A percentile compares a stretch with the other conserved stretches of the same genome.
Evolutionary conservation across 1,139 yeast species (phyloP).

Genomic region (Suhomyces anneliseae): DNA sequence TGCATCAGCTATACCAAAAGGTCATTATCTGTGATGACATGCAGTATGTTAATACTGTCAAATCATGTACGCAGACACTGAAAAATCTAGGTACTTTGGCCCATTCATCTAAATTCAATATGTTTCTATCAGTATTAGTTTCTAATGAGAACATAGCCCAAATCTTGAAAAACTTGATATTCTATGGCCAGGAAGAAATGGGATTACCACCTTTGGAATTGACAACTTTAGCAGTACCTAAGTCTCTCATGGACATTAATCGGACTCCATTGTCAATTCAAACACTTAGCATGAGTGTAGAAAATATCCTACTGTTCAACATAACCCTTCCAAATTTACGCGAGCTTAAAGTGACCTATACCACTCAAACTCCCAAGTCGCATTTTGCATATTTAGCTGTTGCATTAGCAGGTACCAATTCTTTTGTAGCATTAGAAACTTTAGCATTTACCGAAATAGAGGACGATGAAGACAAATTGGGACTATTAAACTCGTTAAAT

Average conservation of each 20-base stretch:
- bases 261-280: background rate
- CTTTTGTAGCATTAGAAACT: conserved; percentile 1
- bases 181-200: background rate
- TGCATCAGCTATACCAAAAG: conserved; percentile 17
- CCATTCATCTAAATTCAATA: conserved; percentile 3
- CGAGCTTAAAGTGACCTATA: conserved; percentile 5
- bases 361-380: background rate
- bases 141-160: conserved; percentile 14
- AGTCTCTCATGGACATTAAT: background rate
- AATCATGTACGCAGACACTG: conserved; percentile 9
- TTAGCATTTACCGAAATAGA: conserved; percentile 7
- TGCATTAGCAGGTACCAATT: background rate
- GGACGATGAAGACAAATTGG: conserved; percentile 4
- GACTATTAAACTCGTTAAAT: conserved; percentile 9
- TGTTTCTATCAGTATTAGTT: conserved; percentile 8
- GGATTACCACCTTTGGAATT: background rate
- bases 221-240: background rate
- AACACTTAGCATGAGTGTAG: conserved; percentile 1
- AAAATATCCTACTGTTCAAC: background rate
- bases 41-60: conserved; percentile 11
- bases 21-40: conserved; percentile 18
- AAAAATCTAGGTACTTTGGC: conserved; percentile 21
- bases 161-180: conserved; percentile 13
- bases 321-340: conserved; percentile 4
- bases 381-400: conserved; percentile 5